Evolutionary conservation across 345 rosid species (phyloP), one percentile per base, ranked within the genome.

Genomic region (Bruguiera sexangula): DNA sequence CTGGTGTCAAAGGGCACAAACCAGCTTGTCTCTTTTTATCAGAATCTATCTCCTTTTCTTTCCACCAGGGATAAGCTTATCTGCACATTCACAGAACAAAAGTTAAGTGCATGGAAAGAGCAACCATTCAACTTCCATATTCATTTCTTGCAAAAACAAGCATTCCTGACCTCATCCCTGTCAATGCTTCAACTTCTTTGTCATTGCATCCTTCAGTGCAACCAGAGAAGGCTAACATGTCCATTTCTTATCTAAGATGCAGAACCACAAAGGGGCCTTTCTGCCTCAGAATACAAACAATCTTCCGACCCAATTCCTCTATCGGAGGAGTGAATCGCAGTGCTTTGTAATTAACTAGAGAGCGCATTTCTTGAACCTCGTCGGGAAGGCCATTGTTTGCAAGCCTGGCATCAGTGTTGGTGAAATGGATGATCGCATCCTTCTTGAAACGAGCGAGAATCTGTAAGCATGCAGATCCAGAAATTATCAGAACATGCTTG

Each of bases 61-160:
- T 85, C 89, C 89, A 85, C 86, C 89, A 83, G 4, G 89, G 85
- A 74, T 79, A 79, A 9, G 82, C 84, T 69, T 81, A 85, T 75
- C 88, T 85, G 46, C 43, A 8, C 13, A 21, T 6, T 24, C 48
- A 70, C 48, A 39, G 11, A 39, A 11, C 48, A 37, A 8, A 8
- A 37, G 13, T 39, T 39, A 16, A 39, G 48, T 39, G 16, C 16
- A 39, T 39, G 48, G 11, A 9, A 9, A 11, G 48, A 39, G 11
- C 11, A 37, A 37, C 2, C 1, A 8, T 8, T 8, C 43, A 37
- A 37, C 8, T 37, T 37, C 11, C 3, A 1, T 2, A 37, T 39
- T 39, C 15, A 39, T 39, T 11, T 39, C 48, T 39, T 39, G 48
- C 15, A 65, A 30, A 29, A 0, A 37, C 19, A 2, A 27, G 1